A percentile compares a stretch with the other conserved stretches of the same genome.
These are phyloP conservation scores for Candida oleophila DNA, from an alignment of 805 yeast species.

Conservation along the genomic window DNA sequence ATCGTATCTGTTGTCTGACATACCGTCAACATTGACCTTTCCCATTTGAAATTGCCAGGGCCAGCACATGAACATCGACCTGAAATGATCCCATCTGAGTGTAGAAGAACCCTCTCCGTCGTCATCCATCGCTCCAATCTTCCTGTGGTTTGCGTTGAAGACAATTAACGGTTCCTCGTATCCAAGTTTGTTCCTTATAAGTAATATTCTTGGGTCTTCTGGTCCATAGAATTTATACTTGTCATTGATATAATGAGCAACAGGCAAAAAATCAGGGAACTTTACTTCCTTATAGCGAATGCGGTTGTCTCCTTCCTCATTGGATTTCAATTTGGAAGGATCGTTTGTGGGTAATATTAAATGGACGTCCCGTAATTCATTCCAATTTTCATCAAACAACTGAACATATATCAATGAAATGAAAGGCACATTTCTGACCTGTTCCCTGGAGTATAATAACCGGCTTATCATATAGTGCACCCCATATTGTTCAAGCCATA, in stretches of 20 bases:
- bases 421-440: constrained; percentile 21
- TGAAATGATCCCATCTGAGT: constrained; percentile 8
- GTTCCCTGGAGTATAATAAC: constrained; percentile 16
- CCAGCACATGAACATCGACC: constrained; percentile 32
- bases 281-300: constrained; percentile 6
- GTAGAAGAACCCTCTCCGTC: not conserved
- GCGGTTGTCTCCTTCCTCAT: constrained; percentile 14
- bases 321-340: not conserved
- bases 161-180: constrained; percentile 40
- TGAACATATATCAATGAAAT: constrained; percentile 23
- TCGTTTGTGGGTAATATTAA: constrained; percentile 17
- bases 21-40: constrained; percentile 24
- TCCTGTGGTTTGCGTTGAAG: constrained; percentile 31
- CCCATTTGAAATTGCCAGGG: constrained; percentile 35
- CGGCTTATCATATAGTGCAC: constrained; percentile 31
- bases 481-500: constrained; percentile 29
- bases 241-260: constrained; percentile 14
- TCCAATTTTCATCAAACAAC: constrained; percentile 22
- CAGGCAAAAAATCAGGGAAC: constrained; percentile 17
- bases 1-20: constrained; percentile 12
- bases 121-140: not conserved
- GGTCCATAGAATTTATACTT: constrained; percentile 32
- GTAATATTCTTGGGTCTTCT: constrained; percentile 42
- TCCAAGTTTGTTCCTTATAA: constrained; percentile 23
- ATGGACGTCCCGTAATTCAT: constrained; percentile 17